These are phyloP conservation scores for Aplosporella prunicola DNA, from an alignment of 2,329 filamentous ascomycete species.

Conservation along the genomic window DNA sequence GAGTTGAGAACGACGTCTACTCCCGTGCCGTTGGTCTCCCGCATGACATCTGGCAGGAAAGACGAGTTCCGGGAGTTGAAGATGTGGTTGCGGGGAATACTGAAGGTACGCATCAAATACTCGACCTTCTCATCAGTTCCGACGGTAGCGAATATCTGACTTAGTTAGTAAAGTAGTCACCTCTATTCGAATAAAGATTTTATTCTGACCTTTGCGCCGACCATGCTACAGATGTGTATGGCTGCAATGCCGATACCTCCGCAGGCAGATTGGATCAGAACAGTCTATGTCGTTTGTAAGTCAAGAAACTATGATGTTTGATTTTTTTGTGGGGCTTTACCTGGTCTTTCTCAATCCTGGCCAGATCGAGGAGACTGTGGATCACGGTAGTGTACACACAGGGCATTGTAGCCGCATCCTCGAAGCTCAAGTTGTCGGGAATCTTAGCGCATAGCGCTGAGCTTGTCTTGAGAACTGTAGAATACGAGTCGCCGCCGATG, in stretches of 20 bases:
- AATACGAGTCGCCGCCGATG: too few species aligned
- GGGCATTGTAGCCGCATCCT: slow-evolving; percentile 20
- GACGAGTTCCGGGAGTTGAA: slow-evolving; percentile 17
- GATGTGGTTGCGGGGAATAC: slow-evolving; percentile 17
- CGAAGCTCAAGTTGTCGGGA: slow-evolving; percentile 19
- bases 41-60: slow-evolving; percentile 18
- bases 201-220: slow-evolving; percentile 18
- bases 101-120: slow-evolving; percentile 7
- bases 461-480: too few species aligned
- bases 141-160: slow-evolving; percentile 11
- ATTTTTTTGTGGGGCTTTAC: slow-evolving; percentile 3
- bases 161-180: not conserved
- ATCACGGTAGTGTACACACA: slow-evolving; percentile 18
- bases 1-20: slow-evolving; percentile 27
- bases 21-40: slow-evolving; percentile 20
- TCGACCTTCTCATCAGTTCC: slow-evolving; percentile 9
- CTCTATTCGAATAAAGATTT: not conserved
- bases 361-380: slow-evolving; percentile 17
- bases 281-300: slow-evolving; percentile 5
- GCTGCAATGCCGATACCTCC: slow-evolving; percentile 16
- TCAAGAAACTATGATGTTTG: too few species aligned
- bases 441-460: slow-evolving; percentile 16
- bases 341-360: slow-evolving; percentile 13
- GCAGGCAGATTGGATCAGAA: slow-evolving; percentile 14
- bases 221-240: slow-evolving; percentile 14